Conservation (phyloP, 768 basidiomycete genomes). For the Botryobasidium botryosum region DNA sequence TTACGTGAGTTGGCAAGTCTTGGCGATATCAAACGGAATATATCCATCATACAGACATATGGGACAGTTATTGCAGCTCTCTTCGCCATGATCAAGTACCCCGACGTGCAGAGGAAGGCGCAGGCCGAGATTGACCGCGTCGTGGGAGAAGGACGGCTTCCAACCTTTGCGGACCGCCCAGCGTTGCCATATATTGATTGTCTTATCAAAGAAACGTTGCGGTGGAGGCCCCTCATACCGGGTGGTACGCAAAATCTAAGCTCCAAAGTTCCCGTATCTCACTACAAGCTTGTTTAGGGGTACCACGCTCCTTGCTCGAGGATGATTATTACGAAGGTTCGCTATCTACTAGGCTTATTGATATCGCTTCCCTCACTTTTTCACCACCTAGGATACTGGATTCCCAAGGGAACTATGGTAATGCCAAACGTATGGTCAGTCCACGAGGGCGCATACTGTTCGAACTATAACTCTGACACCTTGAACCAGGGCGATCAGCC, state of each 20-base stretch:
- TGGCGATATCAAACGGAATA: no score
- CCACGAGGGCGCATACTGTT: background rate
- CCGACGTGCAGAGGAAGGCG: slow-evolving; percentile 16
- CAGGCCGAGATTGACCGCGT: slow-evolving; percentile 16
- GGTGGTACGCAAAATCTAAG: no score
- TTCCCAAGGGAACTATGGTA: slow-evolving; percentile 7
- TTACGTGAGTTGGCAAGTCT: no score
- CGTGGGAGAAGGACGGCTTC: slow-evolving; percentile 16
- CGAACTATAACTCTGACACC: background rate
- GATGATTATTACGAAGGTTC: slow-evolving; percentile 10
- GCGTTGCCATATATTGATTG: slow-evolving; percentile 12
- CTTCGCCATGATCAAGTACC: slow-evolving; percentile 11
- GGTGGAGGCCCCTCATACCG: slow-evolving; percentile 9
- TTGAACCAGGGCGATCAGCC: slow-evolving; percentile 1
- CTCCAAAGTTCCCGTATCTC: no score
- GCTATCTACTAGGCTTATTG: no score
- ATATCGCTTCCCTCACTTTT: no score
- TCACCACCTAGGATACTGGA: no score
- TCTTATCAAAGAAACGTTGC: slow-evolving; percentile 11
- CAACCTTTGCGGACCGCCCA: slow-evolving; percentile 12
- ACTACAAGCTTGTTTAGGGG: no score
- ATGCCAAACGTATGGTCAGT: slow-evolving; percentile 10
- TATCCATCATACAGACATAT: no score
- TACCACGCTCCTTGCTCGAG: background rate
- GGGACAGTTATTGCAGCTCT: no score